Conservation (phyloP, 768 basidiomycete genomes). For the Naganishia randhawae region DNA sequence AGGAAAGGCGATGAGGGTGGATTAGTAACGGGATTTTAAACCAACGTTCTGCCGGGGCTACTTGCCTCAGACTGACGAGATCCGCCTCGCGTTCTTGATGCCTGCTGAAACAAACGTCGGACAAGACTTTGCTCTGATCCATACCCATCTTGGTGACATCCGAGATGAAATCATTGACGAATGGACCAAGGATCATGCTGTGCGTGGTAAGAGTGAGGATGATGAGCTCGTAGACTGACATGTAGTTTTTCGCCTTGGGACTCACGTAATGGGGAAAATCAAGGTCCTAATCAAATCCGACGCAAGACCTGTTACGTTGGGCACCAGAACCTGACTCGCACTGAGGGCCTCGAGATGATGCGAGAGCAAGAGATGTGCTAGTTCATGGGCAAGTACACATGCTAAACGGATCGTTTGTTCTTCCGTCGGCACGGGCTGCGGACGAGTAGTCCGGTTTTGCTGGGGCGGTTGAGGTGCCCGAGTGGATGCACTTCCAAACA, state of each 20-base stretch:
- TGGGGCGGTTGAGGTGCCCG: conserved; percentile 24
- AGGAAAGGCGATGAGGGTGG: too few species aligned
- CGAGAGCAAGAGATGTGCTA: conserved; percentile 82
- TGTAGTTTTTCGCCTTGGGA: conserved; percentile 43
- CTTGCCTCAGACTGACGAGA: conserved; percentile 74
- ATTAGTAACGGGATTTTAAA: too few species aligned
- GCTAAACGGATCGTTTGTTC: conserved; percentile 86
- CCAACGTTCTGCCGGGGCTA: too few species aligned
- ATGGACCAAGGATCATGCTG: conserved; percentile 67
- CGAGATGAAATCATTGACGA: conserved; percentile 88
- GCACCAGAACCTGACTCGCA: conserved; percentile 73
- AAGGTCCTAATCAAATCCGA: conserved; percentile 73
- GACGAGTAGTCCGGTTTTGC: conserved; percentile 31
- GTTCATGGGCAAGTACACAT: conserved; percentile 85
- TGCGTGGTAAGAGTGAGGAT: conserved; percentile 32
- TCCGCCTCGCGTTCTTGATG: conserved; percentile 91
- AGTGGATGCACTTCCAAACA: conserved; percentile 50
- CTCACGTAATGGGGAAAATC: conserved; percentile 81
- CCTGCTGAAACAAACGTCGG: conserved; percentile 71
- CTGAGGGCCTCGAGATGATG: conserved; percentile 92
- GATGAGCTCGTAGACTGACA: conserved; percentile 31
- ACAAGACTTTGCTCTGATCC: conserved; percentile 49
- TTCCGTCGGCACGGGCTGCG: conserved; percentile 58
- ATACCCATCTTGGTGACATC: conserved; percentile 72
- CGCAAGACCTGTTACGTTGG: conserved; percentile 70